Evolutionary conservation across 140 eudicot species (phyloP), one percentile per base, ranked within the genome.

Genomic region (Erigeron philadelphicus): DNA sequence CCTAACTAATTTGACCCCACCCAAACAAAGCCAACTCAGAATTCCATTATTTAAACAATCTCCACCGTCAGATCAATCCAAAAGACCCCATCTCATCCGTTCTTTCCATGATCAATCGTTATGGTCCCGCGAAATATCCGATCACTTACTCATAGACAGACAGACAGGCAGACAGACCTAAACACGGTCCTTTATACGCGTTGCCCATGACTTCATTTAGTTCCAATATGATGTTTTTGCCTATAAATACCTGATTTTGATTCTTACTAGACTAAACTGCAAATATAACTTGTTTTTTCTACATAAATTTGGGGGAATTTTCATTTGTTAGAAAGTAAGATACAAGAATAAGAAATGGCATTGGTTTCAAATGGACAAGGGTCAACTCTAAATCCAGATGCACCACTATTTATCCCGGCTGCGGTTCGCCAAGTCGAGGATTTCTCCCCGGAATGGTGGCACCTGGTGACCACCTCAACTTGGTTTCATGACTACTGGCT

Each of bases 401-500:
- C 98, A 3, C 98, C 98, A 0, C 81, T 88, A 66, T 92, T 82
- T 57, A 59, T 92, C 40, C 98, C 98, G 11, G 89, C 96, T 15
- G 88, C 84, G 10, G 81, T 92, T 66, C 88, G 93, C 18, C 96
- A 92, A 67, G 96, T 92, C 16, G 98, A 92, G 85, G 98, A 92
- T 52, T 92, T 84, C 85, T 92, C 96, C 4, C 96, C 96, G 7
- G 95, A 92, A 70, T 92, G 98, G 98, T 92, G 89, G 88, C 76
- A 88, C 65, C 79, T 92, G 73, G 89, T 88, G 72, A 88, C 83
- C 15, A 86, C 96, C n/a, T 82, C 93, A 5, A 76, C 89, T 15
- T 92, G 96, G 98, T 92, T 84, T 62, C 87, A 80, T 25, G 93
- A 86, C 77, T 88, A 92, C 76, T 92, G 98, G 98, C 82, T 92